A percentile compares a stretch with the other conserved stretches of the same genome.
Conservation (phyloP, 2,329 filamentous ascomycete genomes). For the Penicillium sp. region DNA sequence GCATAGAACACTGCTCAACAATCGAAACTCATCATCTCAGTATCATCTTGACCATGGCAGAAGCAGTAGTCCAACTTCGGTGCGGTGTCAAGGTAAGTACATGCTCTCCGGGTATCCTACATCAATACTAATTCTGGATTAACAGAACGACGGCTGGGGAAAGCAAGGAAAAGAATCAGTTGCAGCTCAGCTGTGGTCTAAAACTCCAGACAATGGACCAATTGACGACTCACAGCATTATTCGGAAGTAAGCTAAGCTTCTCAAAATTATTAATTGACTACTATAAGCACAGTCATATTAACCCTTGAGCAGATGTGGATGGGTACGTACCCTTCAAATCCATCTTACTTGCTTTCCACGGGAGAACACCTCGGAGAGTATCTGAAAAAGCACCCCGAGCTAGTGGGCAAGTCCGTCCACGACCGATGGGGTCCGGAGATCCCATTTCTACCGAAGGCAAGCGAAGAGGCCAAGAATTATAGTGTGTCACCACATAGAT, state of each 20-base stretch:
- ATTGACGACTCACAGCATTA: constrained; percentile 58
- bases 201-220: constrained; percentile 56
- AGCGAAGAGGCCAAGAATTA: constrained; percentile 1
- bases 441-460: constrained; percentile 65
- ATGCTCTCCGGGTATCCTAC: background rate
- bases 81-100: constrained; percentile 44
- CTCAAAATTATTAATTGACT: background rate
- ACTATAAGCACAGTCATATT: background rate
- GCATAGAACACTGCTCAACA: background rate
- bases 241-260: constrained; percentile 46
- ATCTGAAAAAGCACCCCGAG: constrained; percentile 55
- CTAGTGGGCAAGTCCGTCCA: constrained; percentile 56
- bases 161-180: constrained; percentile 58
- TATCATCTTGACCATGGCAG: constrained; percentile 28
- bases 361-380: constrained; percentile 55
- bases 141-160: constrained; percentile 60
- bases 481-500: background rate
- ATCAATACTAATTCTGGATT: background rate
- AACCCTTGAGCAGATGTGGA: constrained; percentile 52
- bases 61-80: constrained; percentile 47
- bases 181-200: constrained; percentile 56
- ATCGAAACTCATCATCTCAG: background rate
- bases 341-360: constrained; percentile 57
- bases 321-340: constrained; percentile 65
- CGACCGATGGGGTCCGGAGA: constrained; percentile 54